Base-by-base conservation (phyloP, 768 basidiomycete species). In the Kwoniella sp. region DNA sequence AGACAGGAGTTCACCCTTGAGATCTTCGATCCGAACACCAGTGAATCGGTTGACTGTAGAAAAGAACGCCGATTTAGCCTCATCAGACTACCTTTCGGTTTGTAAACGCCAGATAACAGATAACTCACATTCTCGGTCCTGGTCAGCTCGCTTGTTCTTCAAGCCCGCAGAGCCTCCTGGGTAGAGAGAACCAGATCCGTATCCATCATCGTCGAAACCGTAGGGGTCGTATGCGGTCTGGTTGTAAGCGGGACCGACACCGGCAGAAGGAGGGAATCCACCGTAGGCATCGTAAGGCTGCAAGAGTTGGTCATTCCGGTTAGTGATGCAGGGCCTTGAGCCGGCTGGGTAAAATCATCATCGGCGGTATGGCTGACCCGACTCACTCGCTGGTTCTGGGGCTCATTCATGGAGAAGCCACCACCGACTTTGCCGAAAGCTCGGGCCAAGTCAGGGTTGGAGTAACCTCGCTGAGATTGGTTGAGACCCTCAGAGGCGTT, bases 121-220 rank as follows among this genome's bases (percentile, higher is more conserved):
- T 50, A 34, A 77, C 84, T 75, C 78, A 88, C 86, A 93, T 85
- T 92, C 88, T 72, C 93, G 88, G 79, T 95, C 92, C 75, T 93
- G 86, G 73, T 96, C 92, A 41, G 92, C 92, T 13, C 93, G 86
- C 83, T 94, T 95, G 83, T 94, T 93, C 82, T 95, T 95, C 57
- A 92, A 87, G 50, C 93, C 93, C 55, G 77, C 70, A 25, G 76
- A 66, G n/a, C 79, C 76, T 12, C 75, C 77, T 23, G 78, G 72
- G 69, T 78, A 80, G 29, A 82, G 71, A 0, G 77, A 75, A 28
- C 81, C 81, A 25, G 78, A 81, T 22, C 81, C 78, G 56, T 78
- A 79, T 31, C 75, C 73, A 58, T 79, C 80, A 31, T 80, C 79
- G 30, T 77, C 78, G 61, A 78, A 82, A 31, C 75, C 76, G 60